Base-by-base conservation (phyloP, 163 green algal genomes). In the Trebouxia gelatinosa region DNA sequence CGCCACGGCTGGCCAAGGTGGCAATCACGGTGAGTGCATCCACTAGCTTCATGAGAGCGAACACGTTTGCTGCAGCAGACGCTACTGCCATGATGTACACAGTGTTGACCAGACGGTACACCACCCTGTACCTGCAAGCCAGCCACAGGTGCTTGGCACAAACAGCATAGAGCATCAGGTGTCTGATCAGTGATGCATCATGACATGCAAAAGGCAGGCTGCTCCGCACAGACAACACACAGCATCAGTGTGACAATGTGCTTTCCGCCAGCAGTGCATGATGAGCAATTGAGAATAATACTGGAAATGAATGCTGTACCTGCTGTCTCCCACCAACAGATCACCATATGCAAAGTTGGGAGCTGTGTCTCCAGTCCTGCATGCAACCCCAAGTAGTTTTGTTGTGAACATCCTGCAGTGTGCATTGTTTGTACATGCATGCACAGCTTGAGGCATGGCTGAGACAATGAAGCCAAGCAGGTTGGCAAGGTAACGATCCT, bases 11-110 rank as follows among this genome's bases (percentile, higher is more conserved):
- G 17, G 75, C 59, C 1, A 70, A 43, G 23, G 85, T 78, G 58
- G 89, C 70, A 66, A 87, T 29, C 21, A 84, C 83, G 6, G 65
- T 72, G 1, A 67, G 64, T 13, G 81, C 81, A 19, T 88, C 82
- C 43, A 90, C 34, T 40, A 88, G 51, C 31, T 81, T 76, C 62
- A 87, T 57, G 51, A 75, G 74, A 1, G 85, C 68, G 40, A 90
- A 86, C 13, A 81, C 74, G 74, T 87, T 89, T 38, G 82, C 58
- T 31, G 32, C 31, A 16, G 81, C 77, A 0, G 68, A 71, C 26
- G 79, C 75, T 6, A 91, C 81, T 7, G 80, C 50, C 81, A 89
- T 82, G n/a, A 87, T 74, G 17, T 84, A 85, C 17, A 91, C 79
- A 1, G n/a, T 37, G 59, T 80, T 72, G 32, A 89, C 81, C 70